Evolutionary conservation across 345 rosid genomes (phyloP).

Genomic region (Noccaea caerulescens): DNA sequence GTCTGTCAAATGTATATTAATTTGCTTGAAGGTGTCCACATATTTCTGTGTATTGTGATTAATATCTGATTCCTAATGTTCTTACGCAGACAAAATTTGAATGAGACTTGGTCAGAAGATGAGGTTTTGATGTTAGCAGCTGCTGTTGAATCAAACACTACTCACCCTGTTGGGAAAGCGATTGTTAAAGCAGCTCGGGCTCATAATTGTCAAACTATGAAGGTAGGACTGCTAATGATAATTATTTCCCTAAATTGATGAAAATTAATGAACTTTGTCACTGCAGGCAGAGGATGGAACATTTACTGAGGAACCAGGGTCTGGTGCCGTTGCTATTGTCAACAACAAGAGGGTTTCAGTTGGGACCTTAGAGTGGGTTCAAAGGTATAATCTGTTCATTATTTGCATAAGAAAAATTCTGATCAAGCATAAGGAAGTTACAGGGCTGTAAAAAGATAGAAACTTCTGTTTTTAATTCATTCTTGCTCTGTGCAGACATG

Average conservation of each 20-base stretch:
- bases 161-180: constrained; percentile 97
- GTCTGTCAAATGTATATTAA: not conserved
- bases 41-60: not conserved
- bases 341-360: constrained; percentile 74
- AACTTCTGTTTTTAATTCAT: constrained; percentile 4
- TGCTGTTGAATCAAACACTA: constrained; percentile 85
- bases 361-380: constrained; percentile 91
- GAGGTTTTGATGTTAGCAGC: constrained; percentile 88
- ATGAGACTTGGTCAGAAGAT: constrained; percentile 56
- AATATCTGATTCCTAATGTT: constrained; percentile 31
- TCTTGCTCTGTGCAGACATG: constrained; percentile 60
- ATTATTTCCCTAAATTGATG: not conserved
- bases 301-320: constrained; percentile 91
- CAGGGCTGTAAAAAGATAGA: not conserved
- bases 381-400: constrained; percentile 55
- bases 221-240: constrained; percentile 50
- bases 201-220: constrained; percentile 51
- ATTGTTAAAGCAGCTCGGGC: constrained; percentile 79
- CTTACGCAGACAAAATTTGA: constrained; percentile 54
- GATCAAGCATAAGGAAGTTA: constrained; percentile 8
- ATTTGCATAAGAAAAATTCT: constrained; percentile 3
- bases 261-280: constrained; percentile 27
- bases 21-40: constrained; percentile 12
- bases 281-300: constrained; percentile 80
- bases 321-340: constrained; percentile 78